A percentile compares a stretch with the other conserved stretches of the same genome.
Conservation (phyloP, 495 filamentous ascomycete genomes). For the Talaromyces nanjingensis region DNA sequence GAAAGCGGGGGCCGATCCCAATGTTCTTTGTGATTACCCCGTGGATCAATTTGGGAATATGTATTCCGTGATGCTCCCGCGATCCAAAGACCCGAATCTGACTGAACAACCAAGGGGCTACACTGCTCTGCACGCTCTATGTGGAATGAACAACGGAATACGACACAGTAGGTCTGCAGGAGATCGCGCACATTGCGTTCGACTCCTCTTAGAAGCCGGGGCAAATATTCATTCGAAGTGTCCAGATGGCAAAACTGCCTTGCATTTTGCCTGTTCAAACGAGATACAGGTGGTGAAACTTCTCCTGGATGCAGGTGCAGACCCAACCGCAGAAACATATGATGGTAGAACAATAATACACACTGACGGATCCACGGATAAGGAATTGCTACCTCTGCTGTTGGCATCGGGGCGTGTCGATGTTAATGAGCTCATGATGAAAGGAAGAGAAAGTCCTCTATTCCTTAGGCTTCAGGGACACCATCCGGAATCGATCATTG, state of each 20-base stretch:
- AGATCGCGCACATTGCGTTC: slow-evolving; percentile 4
- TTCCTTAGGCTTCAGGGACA: background rate
- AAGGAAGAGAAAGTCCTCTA: background rate
- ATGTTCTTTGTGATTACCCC: slow-evolving; percentile 8
- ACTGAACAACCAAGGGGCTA: slow-evolving; percentile 10
- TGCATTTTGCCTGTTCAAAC: slow-evolving; percentile 12
- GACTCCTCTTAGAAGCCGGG: slow-evolving; percentile 13
- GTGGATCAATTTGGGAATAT: background rate
- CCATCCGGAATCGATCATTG: background rate
- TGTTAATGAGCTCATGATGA: background rate
- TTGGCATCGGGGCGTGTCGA: slow-evolving; percentile 10
- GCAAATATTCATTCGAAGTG: slow-evolving; percentile 13
- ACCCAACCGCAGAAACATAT: slow-evolving; percentile 11
- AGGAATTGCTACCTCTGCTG: slow-evolving; percentile 11
- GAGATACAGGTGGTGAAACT: slow-evolving; percentile 8
- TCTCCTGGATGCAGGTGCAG: slow-evolving; percentile 15
- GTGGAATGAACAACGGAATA: background rate
- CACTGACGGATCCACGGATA: slow-evolving; percentile 8
- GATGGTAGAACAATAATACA: slow-evolving; percentile 13
- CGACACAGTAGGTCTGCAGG: background rate
- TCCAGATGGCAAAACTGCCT: slow-evolving; percentile 11
- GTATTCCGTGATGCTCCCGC: background rate
- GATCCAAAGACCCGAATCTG: background rate
- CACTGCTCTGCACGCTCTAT: slow-evolving; percentile 16
- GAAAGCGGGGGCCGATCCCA: slow-evolving; percentile 19